Conservation (phyloP, 2,329 filamentous ascomycete species). For the Zalaria sp. region DNA sequence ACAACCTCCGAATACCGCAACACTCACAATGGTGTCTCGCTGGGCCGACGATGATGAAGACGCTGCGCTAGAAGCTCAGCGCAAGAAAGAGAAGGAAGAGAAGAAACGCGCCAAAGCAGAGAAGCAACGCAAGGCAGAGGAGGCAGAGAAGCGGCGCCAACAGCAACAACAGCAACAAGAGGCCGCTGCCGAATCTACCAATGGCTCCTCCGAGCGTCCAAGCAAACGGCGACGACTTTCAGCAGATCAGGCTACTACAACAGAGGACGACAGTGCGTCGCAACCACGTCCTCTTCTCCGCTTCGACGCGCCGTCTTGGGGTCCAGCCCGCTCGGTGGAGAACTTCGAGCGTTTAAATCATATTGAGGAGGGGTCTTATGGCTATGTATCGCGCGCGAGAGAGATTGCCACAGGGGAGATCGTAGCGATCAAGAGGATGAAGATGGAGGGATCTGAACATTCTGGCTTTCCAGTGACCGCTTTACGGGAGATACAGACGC, state of each 20-base stretch:
- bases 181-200: slow-evolving; percentile 12
- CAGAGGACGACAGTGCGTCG: slow-evolving; percentile 9
- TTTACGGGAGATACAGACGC: slow-evolving; percentile 81
- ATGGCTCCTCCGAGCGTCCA: slow-evolving; percentile 24
- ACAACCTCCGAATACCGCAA: not conserved
- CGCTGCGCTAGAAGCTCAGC: slow-evolving; percentile 54
- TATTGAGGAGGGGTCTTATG: slow-evolving; percentile 95
- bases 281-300: slow-evolving; percentile 48
- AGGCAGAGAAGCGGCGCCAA: slow-evolving; percentile 24
- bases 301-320: slow-evolving; percentile 56
- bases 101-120: slow-evolving; percentile 75
- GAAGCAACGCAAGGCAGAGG: slow-evolving; percentile 58
- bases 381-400: slow-evolving; percentile 76
- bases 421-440: slow-evolving; percentile 86
- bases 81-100: slow-evolving; percentile 73
- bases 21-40: slow-evolving; percentile 41
- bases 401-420: slow-evolving; percentile 61
- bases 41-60: slow-evolving; percentile 84
- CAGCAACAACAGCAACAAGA: slow-evolving; percentile 19
- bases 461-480: slow-evolving; percentile 78
- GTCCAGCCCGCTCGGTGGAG: slow-evolving; percentile 61
- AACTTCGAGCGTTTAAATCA: slow-evolving; percentile 88
- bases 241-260: slow-evolving; percentile 25
- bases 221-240: slow-evolving; percentile 50
- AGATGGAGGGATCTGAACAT: slow-evolving; percentile 47